Base-by-base conservation (phyloP, 345 rosid species). In the Viola odorata region DNA sequence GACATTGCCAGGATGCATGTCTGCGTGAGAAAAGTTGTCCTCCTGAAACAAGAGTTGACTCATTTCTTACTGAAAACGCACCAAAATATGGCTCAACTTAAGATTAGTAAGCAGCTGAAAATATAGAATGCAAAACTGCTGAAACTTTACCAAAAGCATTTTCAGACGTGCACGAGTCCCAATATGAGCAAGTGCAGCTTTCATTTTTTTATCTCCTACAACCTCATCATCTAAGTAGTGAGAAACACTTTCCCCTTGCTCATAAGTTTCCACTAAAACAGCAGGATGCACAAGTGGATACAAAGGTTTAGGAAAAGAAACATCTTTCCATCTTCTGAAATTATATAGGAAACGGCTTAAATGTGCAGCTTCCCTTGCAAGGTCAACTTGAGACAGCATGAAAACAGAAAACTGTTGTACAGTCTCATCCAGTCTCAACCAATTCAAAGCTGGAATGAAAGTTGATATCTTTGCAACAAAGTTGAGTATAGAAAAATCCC, bases 371-470 rank as follows among this genome's bases (percentile, higher is more conserved):
- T 95, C 99, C 71, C 99, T 86, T 6, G 99, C 96, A 66, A 95
- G 99, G 76, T 95, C 99, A 62, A 91, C 97, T 75, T 95, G 99
- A 74, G 97, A 91, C 92, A 95, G 77, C 97, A 91, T 91, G 75
- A 85, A 95, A 60, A 85, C 89, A 14, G 88, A 85, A 70, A 95
- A 95, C 75, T 95, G 99, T 69, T 85, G 96, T 37, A 88, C 95
- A 65, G 96, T 86, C 74, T 95, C 99, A 66, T 91, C 97, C 73
- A 95, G 73, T 74, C 99, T 84, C 79, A 95, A 76, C 99, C 99
- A 91, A 40, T 83, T 88, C 67, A 95, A 71, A 65, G 97, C 70
- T 44, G 99, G 97, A 56, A 91, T 57, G 58, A 77, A 77, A 6
- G 64, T 85, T 6, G 95, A 91, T 15, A 80, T 42, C 77, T 79